phyloP scores from a whole-genome alignment of 805 yeast species.

The Candida xyloterini region DNA sequence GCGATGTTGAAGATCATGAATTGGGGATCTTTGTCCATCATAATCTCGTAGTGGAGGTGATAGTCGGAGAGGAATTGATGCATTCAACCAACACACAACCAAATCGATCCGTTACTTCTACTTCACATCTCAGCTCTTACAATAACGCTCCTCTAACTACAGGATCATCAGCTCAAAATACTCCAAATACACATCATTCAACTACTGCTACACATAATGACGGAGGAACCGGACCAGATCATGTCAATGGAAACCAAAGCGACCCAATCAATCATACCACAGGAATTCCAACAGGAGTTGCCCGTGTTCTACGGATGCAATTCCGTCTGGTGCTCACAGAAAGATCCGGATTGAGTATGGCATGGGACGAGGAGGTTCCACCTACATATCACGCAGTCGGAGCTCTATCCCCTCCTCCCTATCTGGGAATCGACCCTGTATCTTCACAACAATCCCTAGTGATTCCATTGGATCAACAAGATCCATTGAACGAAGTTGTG shows the following conservation, averaged over 20 bases:
- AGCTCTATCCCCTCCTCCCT: slow-evolving; percentile 84
- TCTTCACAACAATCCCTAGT: slow-evolving; percentile 23
- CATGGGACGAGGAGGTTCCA: slow-evolving; percentile 99
- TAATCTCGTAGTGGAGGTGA: slow-evolving; percentile 75
- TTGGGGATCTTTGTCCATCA: slow-evolving; percentile 78
- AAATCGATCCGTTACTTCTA: slow-evolving; percentile 14
- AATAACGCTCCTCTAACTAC: slow-evolving; percentile 5
- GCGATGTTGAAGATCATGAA: slow-evolving; percentile 80
- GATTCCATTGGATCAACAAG: slow-evolving; percentile 19
- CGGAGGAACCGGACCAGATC: slow-evolving; percentile 34
- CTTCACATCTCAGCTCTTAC: slow-evolving; percentile 8
- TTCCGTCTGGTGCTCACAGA: slow-evolving; percentile 81
- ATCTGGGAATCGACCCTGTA: slow-evolving; percentile 38
- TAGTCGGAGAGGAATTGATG: slow-evolving; percentile 87
- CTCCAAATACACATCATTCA: slow-evolving; percentile 2
- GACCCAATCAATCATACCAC: slow-evolving; percentile 34
- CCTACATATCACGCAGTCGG: slow-evolving; percentile 88
- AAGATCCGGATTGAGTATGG: slow-evolving; percentile 90
- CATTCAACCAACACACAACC: slow-evolving; percentile 33
- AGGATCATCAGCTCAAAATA: slow-evolving; percentile 2
- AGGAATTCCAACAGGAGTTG: slow-evolving; percentile 91
- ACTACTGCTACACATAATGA: slow-evolving; percentile 17
- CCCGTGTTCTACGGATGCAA: slow-evolving; percentile 92
- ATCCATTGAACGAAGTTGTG: slow-evolving; percentile 14
- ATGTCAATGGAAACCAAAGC: slow-evolving; percentile 25